Evolutionary conservation across 768 basidiomycete species (phyloP).

Genomic region (Phaeotremella fagi): DNA sequence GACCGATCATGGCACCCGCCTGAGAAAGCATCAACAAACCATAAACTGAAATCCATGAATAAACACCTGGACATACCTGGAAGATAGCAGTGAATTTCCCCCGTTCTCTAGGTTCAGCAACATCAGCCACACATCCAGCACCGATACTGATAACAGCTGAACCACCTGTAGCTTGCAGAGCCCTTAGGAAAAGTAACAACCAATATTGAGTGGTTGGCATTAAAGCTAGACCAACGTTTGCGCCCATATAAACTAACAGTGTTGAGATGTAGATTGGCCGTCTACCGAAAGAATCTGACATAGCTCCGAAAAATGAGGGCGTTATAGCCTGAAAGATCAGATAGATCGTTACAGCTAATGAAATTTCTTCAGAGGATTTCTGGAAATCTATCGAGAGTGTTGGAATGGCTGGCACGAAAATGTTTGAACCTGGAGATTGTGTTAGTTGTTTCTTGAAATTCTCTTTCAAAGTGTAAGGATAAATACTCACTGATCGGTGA

Average conservation of each 20-base stretch:
- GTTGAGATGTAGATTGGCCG: constrained; percentile 54
- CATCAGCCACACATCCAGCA: constrained; percentile 75
- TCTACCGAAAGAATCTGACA: constrained; percentile 52
- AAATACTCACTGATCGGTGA: constrained; percentile 1
- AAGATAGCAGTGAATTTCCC: constrained; percentile 60
- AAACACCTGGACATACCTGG: too few relatives aligned
- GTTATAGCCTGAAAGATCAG: constrained; percentile 52
- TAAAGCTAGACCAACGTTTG: constrained; percentile 63
- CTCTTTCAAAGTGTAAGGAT: neutral
- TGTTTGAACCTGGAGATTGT: constrained; percentile 57
- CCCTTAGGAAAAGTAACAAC: constrained; percentile 74
- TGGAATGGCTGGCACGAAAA: constrained; percentile 76
- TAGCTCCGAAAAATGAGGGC: constrained; percentile 61
- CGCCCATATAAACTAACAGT: constrained; percentile 59
- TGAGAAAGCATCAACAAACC: too few relatives aligned
- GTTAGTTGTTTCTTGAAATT: too few relatives aligned
- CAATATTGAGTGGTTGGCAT: constrained; percentile 62
- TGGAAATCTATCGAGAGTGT: constrained; percentile 60
- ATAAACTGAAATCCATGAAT: constrained; percentile 48
- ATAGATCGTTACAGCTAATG: constrained; percentile 73
- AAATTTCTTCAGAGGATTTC: constrained; percentile 66
- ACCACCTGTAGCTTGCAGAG: constrained; percentile 72
- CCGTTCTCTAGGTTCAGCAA: constrained; percentile 65
- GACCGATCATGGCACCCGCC: constrained; percentile 22
- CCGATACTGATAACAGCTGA: constrained; percentile 76